Evolutionary conservation across 805 yeast species (phyloP), one percentile per base, ranked within the genome.

Genomic region (Sugiyamaella lignohabitans): DNA sequence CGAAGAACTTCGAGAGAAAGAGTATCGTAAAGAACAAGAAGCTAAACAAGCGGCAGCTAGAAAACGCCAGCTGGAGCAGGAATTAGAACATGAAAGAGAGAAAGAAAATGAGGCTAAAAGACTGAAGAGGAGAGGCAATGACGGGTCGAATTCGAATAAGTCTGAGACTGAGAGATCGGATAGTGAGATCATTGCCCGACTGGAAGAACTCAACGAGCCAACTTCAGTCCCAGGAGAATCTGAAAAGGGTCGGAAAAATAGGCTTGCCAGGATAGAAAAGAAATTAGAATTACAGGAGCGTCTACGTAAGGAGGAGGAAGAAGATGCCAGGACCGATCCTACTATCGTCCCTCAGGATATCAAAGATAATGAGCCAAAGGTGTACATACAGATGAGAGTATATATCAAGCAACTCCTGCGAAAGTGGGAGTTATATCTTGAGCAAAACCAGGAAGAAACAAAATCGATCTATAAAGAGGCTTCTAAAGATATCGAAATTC

Each of bases 401-500:
- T 76, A 73, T 52, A 54, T 79, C 40, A 74, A 71, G 49, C 55
- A 61, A 10, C 45, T 81, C 10, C 48, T 79, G n/a, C 21, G 52
- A 2, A 53, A 59, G 40, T 75, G 80, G 51, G 53, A 51, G 35
- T 54, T 42, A 1, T 43, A 66, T 4, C 58, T 77, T 17, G 27
- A 53, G 2, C 50, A 57, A 40, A 71, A 79, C 36, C 51, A 47
- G 39, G 58, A 46, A 41, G 41, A 29, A n/a, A 5, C 38, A 8
- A 35, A 35, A 16, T 30, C 24, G 20, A 48, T 75, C 10, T 49
- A 75, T 1, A 47, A 55, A 2, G 80, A 78, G 35, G 77, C 83
- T 2, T 74, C 74, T 55, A 63, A 57, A 43, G 65, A 74, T 51
- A 55, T 81, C 22, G 67, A 74, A 35, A 81, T 83, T 3, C 56